These are phyloP conservation scores for Paramecium octaurelia DNA, from an alignment of 73 alveolate genomes.

Conservation along the genomic window DNA sequence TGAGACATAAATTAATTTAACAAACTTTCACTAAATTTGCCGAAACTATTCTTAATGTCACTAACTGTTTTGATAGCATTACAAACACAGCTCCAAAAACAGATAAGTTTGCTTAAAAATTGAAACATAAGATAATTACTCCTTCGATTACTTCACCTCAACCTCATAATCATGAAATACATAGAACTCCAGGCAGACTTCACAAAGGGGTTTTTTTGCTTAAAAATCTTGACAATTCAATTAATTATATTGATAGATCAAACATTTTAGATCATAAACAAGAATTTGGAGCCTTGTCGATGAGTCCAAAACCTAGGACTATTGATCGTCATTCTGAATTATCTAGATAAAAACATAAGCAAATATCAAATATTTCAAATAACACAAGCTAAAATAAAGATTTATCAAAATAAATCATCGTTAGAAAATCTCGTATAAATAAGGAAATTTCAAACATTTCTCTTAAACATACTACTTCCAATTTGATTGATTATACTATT, in stretches of 20 bases:
- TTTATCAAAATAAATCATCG: background rate
- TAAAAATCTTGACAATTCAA: background rate
- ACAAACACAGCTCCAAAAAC: background rate
- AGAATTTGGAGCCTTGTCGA: background rate
- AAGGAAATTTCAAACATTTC: background rate
- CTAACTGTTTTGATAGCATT: background rate
- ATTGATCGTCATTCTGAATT: background rate
- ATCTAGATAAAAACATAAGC: background rate
- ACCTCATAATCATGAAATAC: background rate
- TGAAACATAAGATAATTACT: background rate
- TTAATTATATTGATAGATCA: background rate
- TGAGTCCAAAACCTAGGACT: background rate
- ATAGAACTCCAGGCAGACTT: background rate
- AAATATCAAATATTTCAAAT: background rate
- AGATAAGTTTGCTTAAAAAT: background rate
- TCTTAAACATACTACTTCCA: background rate
- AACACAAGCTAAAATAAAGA: background rate
- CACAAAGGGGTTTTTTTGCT: background rate
- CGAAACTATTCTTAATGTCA: background rate
- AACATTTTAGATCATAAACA: background rate
- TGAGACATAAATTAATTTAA: background rate
- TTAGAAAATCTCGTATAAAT: background rate
- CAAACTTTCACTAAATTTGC: background rate
- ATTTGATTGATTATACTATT: background rate
- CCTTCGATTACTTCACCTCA: background rate